Evolutionary conservation across 768 basidiomycete species (phyloP), one percentile per base, ranked within the genome.

Genomic region (Lactifluus rugatus): DNA sequence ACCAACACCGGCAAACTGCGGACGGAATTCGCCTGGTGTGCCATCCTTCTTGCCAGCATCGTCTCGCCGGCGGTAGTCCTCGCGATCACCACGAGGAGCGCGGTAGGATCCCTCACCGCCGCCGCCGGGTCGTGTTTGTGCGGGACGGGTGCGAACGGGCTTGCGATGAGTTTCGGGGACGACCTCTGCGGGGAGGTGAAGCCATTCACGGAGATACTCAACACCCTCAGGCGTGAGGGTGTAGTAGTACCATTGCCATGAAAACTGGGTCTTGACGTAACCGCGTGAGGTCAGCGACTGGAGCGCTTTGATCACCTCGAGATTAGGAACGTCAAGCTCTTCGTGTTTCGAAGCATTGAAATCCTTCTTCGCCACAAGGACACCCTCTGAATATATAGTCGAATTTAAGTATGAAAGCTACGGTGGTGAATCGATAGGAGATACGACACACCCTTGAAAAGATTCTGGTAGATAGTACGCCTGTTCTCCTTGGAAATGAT

Each of bases 221-320:
- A 98, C 86, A 69, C 96, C 96, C 74, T 98, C 96, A 52, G 92
- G 86, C 67, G 94, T 99, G 69, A 99, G 81, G 69, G 84, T 81
- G 77, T 98, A 99, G 78, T 98, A 99, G 77, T 96, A 99, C 81
- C 84, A 96, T 70, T 97, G 93, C 96, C 96, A 99, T 49, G 89
- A 93, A 81, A 98, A 98, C 71, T 93, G 95, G 66, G 96, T 99
- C 84, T 97, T 97, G 78, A 98, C 93, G 73, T 78, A 84, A 56
- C 95, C 94, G 67, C 74, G 77, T 56, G 82, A 83, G 64, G 81
- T 84, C 53, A 84, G 74, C 65, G 78, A 80, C 72, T 82, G 81
- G 76, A 81, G 79, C 58, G 81, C 81, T 78, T 84, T 84, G 80
- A 84, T 82, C 66, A 84, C 83, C 72, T 81, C 75, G 63, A 84